Evolutionary conservation across 2,329 filamentous ascomycete species (phyloP).

Genomic region (Neonectria punicea): DNA sequence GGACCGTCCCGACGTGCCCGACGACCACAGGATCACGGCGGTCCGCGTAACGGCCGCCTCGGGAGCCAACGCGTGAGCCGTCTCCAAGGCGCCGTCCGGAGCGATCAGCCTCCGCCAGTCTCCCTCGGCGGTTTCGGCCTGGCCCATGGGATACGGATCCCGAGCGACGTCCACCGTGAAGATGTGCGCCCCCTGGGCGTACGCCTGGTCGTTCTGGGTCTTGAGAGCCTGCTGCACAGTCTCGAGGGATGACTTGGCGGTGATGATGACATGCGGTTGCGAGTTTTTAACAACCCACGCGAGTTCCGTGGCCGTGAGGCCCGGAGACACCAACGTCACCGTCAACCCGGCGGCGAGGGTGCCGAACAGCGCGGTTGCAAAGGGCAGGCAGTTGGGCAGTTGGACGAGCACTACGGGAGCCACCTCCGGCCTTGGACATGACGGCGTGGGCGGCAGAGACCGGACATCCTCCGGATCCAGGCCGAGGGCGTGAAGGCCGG

Average conservation of each 20-base stretch:
- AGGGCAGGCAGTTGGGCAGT: constrained; percentile 55
- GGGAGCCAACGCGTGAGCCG: constrained; percentile 50
- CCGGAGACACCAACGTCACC: constrained; percentile 52
- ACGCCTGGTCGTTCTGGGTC: constrained; percentile 46
- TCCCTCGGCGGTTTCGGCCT: constrained; percentile 8
- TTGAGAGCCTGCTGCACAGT: constrained; percentile 49
- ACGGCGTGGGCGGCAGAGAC: constrained; percentile 51
- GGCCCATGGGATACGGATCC: constrained; percentile 47
- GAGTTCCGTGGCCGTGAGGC: constrained; percentile 52
- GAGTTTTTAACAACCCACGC: constrained; percentile 55
- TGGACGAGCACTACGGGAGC: constrained; percentile 56
- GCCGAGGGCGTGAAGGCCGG: constrained; percentile 49
- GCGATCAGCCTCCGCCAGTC: constrained; percentile 73
- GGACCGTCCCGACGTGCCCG: constrained; percentile 76
- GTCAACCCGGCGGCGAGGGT: constrained; percentile 54
- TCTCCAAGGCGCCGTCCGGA: constrained; percentile 59
- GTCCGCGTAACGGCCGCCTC: constrained; percentile 64
- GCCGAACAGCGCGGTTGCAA: constrained; percentile 50
- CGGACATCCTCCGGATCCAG: constrained; percentile 49
- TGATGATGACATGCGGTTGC: constrained; percentile 51
- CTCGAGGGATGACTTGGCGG: constrained; percentile 43
- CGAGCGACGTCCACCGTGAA: constrained; percentile 62
- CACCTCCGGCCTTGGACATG: constrained; percentile 51
- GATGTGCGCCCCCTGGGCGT: constrained; percentile 61
- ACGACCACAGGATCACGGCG: constrained; percentile 58